Evolutionary conservation across 2,329 filamentous ascomycete genomes (phyloP).

Genomic region (Pyrenophora tritici-repentis): DNA sequence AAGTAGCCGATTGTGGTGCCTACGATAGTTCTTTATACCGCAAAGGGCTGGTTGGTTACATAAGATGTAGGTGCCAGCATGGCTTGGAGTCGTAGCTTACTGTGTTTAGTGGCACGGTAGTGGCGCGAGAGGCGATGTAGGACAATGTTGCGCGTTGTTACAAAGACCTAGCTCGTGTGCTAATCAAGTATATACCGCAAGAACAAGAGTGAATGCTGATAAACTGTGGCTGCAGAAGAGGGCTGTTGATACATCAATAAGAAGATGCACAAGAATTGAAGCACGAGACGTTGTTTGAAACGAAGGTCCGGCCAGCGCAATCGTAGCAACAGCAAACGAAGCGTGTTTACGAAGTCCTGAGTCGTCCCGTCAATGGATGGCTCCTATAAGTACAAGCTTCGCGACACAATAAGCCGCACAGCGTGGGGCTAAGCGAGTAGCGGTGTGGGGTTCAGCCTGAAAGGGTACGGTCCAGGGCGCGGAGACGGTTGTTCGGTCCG

Average conservation of each 20-base stretch:
- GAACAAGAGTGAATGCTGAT: slow-evolving; percentile 6
- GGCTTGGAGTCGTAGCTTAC: slow-evolving; percentile 36
- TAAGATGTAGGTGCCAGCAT: slow-evolving; percentile 24
- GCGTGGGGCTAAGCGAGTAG: slow-evolving; percentile 41
- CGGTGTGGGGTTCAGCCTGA: slow-evolving; percentile 39
- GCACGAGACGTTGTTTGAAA: slow-evolving; percentile 5
- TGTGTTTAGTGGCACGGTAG: slow-evolving; percentile 29
- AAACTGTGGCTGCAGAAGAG: slow-evolving; percentile 8
- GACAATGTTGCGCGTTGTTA: slow-evolving; percentile 13
- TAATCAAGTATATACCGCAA: slow-evolving; percentile 7
- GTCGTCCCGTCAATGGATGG: slow-evolving; percentile 16
- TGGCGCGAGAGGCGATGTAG: slow-evolving; percentile 14
- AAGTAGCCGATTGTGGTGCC: slow-evolving; percentile 8
- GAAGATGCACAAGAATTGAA: slow-evolving; percentile 4
- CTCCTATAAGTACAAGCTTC: slow-evolving; percentile 25
- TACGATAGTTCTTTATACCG: slow-evolving; percentile 20
- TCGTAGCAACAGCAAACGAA: slow-evolving; percentile 3
- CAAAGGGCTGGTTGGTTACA: slow-evolving; percentile 31
- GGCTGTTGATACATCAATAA: slow-evolving; percentile 6
- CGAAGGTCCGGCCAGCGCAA: slow-evolving; percentile 5
- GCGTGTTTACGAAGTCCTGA: slow-evolving; percentile 12
- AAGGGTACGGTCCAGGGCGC: slow-evolving; percentile 30
- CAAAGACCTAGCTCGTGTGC: slow-evolving; percentile 13
- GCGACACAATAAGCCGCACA: slow-evolving; percentile 29
- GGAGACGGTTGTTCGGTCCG: slow-evolving; percentile 42